These are phyloP conservation scores for Ramaria sp. DNA, from an alignment of 768 basidiomycete genomes.

Conservation along the genomic window DNA sequence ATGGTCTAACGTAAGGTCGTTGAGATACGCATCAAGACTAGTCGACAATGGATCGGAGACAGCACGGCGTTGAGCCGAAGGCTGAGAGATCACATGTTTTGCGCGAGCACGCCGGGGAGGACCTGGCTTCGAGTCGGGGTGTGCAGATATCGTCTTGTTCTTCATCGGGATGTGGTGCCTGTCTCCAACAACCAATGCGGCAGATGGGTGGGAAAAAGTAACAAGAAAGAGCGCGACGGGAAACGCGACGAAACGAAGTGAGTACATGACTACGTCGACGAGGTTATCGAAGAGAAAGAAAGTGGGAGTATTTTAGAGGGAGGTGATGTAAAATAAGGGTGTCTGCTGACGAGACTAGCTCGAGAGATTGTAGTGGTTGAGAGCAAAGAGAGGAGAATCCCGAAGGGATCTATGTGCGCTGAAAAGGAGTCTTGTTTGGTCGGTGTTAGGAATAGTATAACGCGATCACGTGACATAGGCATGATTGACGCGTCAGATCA, in stretches of 20 bases:
- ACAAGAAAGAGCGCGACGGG: constrained; percentile 2
- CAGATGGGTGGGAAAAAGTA: neutral
- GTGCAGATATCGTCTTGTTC: neutral
- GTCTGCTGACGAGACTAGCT: constrained; percentile 4
- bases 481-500: neutral
- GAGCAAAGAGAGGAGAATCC: neutral
- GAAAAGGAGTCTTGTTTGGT: neutral
- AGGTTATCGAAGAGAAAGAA: constrained; percentile 3
- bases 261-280: neutral
- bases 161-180: neutral
- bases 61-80: neutral
- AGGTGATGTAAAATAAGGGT: neutral
- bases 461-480: neutral
- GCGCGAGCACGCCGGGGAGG: neutral
- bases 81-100: neutral
- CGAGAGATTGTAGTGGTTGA: constrained; percentile 4
- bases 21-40: neutral
- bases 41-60: neutral
- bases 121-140: neutral
- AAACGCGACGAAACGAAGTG: constrained; percentile 1
- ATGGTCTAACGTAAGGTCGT: neutral
- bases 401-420: neutral
- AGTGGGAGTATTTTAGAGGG: neutral
- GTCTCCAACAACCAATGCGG: neutral
- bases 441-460: neutral